phyloP scores from a whole-genome alignment of 306 rosid species.

The Castanea mollissima region DNA sequence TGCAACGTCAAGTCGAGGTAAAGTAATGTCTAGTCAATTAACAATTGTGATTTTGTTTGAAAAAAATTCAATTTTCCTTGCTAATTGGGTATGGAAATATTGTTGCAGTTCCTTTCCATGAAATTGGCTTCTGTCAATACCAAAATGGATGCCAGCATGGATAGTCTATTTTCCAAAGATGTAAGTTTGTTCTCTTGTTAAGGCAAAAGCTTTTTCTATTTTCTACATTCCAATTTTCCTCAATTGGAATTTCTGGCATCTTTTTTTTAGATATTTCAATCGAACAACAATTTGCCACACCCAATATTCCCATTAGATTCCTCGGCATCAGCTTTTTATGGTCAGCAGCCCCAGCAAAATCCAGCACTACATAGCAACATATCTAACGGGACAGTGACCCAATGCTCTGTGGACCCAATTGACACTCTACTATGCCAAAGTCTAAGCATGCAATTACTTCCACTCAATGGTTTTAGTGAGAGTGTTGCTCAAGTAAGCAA shows the following conservation, averaged over 20 bases:
- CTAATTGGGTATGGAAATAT: slow-evolving; percentile 21
- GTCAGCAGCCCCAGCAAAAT: slow-evolving; percentile 56
- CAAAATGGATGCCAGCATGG: slow-evolving; percentile 73
- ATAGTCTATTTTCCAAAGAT: slow-evolving; percentile 69
- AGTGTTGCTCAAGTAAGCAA: slow-evolving; percentile 56
- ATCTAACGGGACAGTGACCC: slow-evolving; percentile 45
- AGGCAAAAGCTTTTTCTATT: slow-evolving; percentile 29
- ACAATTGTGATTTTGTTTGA: slow-evolving; percentile 20
- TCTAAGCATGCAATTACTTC: slow-evolving; percentile 58
- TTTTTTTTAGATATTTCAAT: slow-evolving; percentile 59
- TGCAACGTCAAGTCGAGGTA: slow-evolving; percentile 98
- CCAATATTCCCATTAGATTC: slow-evolving; percentile 74
- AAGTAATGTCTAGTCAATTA: slow-evolving; percentile 24
- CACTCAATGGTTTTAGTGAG: slow-evolving; percentile 40
- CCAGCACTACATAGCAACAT: slow-evolving; percentile 42
- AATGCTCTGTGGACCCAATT: slow-evolving; percentile 58
- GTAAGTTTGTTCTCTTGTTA: slow-evolving; percentile 38
- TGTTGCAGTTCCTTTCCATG: slow-evolving; percentile 85
- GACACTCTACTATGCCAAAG: slow-evolving; percentile 55
- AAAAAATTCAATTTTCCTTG: slow-evolving; percentile 27
- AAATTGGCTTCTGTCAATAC: slow-evolving; percentile 86
- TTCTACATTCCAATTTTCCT: slow-evolving; percentile 20
- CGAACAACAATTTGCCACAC: slow-evolving; percentile 51
- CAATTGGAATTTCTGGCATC: slow-evolving; percentile 18
- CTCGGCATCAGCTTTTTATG: slow-evolving; percentile 63